Evolutionary conservation across 352 stramenopile genomes (phyloP).

Genomic region (Globisporangium heterothallicum): DNA sequence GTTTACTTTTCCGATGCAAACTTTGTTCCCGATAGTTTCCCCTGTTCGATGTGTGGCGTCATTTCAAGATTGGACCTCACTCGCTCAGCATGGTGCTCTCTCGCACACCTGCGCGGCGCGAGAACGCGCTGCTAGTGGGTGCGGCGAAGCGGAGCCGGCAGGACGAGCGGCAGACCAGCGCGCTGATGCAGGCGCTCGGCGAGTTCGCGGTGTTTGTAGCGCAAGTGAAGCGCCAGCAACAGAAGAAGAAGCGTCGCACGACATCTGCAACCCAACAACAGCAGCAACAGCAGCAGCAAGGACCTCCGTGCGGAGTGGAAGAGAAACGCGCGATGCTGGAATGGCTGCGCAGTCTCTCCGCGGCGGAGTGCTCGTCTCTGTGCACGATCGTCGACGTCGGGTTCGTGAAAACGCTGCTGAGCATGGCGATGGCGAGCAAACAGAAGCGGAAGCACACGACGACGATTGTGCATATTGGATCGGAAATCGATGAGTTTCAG

Average conservation of each 20-base stretch:
- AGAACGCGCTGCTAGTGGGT: not conserved
- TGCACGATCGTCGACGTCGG: conserved; percentile 52
- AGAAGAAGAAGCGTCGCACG: conserved; percentile 13
- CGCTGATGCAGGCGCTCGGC: conserved; percentile 49
- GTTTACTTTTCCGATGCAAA: too few relatives aligned
- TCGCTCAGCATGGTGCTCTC: conserved; percentile 4
- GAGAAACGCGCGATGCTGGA: conserved; percentile 35
- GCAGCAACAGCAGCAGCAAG: not conserved
- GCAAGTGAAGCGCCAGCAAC: conserved; percentile 14
- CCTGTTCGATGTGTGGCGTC: too few relatives aligned
- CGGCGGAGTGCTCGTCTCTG: conserved; percentile 51
- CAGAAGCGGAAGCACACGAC: not conserved
- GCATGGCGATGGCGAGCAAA: conserved; percentile 41
- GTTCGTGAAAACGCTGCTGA: conserved; percentile 78
- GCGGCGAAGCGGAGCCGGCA: not conserved
- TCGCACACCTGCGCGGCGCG: not conserved
- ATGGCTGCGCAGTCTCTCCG: conserved; percentile 41
- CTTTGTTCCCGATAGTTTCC: too few relatives aligned
- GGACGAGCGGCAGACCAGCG: conserved; percentile 4
- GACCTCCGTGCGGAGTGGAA: not conserved
- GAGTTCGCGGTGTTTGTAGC: conserved; percentile 47
- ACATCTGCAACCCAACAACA: not conserved
- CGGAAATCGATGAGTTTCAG: conserved; percentile 13
- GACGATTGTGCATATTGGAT: conserved; percentile 4
- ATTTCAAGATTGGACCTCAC: too few relatives aligned